Conservation (phyloP, 257 asterid species). For the Mentha longifolia region DNA sequence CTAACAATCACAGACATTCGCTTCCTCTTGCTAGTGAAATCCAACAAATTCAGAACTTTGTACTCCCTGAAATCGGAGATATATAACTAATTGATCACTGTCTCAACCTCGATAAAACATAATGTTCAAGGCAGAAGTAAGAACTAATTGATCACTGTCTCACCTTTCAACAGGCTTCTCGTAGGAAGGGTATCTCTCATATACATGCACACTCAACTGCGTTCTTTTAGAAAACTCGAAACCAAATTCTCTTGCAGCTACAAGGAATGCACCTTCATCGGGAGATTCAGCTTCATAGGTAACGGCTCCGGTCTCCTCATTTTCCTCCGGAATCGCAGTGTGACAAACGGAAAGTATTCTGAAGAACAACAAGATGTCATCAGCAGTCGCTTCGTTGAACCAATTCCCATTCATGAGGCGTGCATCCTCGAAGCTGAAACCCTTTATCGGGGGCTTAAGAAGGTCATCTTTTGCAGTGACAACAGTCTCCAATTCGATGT, state of each 20-base stretch:
- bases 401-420: conserved; percentile 85
- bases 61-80: conserved; percentile 66
- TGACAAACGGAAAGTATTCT: conserved; percentile 87
- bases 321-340: conserved; percentile 89
- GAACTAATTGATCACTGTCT: conserved; percentile 24
- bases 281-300: conserved; percentile 96
- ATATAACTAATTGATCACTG: not conserved
- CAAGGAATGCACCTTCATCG: conserved; percentile 89
- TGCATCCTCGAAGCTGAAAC: conserved; percentile 88
- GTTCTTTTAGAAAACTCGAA: conserved; percentile 92
- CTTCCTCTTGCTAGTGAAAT: conserved; percentile 96
- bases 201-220: conserved; percentile 67
- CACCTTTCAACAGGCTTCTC: conserved; percentile 79
- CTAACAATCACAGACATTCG: conserved; percentile 87
- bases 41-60: conserved; percentile 86
- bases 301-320: conserved; percentile 67
- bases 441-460: conserved; percentile 63
- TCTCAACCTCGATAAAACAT: conserved; percentile 20
- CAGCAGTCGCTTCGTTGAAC: conserved; percentile 69
- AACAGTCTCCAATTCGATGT: conserved; percentile 75
- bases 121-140: conserved; percentile 1
- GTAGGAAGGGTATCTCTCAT: conserved; percentile 72
- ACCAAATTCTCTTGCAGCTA: conserved; percentile 96
- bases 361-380: conserved; percentile 68
- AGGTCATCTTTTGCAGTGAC: conserved; percentile 59